Base-by-base conservation (phyloP, 1,284 basidiomycete species). In the Trichosporon coremiiforme region DNA sequence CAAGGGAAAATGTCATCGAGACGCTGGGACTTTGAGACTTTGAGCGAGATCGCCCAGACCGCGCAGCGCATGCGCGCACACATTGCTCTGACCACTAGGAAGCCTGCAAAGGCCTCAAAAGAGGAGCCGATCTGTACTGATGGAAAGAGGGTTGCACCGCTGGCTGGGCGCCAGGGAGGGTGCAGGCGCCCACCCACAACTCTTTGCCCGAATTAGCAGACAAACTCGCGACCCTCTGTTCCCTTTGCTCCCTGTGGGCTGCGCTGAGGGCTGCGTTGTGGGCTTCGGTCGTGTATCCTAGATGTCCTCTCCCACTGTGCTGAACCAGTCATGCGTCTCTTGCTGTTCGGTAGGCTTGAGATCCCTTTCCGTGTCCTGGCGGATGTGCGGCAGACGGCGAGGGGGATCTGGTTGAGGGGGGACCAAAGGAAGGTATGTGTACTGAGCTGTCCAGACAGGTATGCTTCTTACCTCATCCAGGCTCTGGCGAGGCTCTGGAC, bases 381-480 rank as follows among this genome's bases (percentile, higher is more conserved):
- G 47, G 47, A 53, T 6, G 47, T 22, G 47, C 47, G n/a, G 45
- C 17, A 3, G 15, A 20, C 45, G 45, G 45, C 17, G n/a, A 47
- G 17, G 45, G 20, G 47, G 47, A 22, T 53, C 41, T 45, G 15
- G 17, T 2, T 2, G 9, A 8, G n/a, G n/a, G 22, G 47, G 20
- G 17, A 47, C 12, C 15, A 17, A 20, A 47, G 45, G 47, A 53
- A 53, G 47, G 47, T 53, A 53, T 53, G 47, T n/a, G n/a, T 45
- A 17, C n/a, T 7, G 15, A 10, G 17, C 3, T n/a, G n/a, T n/a
- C n/a, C 45, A 47, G 17, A n/a, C n/a, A 9, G 17, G 45, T 17
- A 47, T n/a, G 45, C 45, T 47, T 53, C 47, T 53, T 53, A 53
- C 47, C 47, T 53, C 47, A 53, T 53, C 47, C 47, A n/a, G 33